Percentiles rank a stretch among this genome's conserved stretches.
Evolutionary conservation across 2,329 filamentous ascomycete genomes (phyloP).

Genomic region (Cercospora zeae-maydis): DNA sequence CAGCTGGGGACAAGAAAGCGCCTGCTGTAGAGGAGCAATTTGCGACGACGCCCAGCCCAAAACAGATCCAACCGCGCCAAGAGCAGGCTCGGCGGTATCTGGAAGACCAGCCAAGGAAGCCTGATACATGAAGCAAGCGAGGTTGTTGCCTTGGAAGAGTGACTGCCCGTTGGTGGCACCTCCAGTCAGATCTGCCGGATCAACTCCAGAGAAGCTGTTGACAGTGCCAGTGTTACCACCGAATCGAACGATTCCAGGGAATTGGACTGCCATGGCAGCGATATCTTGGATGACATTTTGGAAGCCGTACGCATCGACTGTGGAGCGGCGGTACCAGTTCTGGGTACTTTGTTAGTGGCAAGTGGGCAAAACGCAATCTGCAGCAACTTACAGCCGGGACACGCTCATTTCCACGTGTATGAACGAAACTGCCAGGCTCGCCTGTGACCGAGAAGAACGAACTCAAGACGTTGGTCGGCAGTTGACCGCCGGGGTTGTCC

Average conservation of each 20-base stretch:
- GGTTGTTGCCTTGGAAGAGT: too few species aligned
- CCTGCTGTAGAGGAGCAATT: too few species aligned
- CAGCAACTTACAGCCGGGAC: too few species aligned
- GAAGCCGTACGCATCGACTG: neutral
- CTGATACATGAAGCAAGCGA: too few species aligned
- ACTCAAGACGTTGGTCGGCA: conserved; percentile 26
- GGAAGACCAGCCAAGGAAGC: too few species aligned
- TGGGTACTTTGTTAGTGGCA: conserved; percentile 16
- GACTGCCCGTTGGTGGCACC: too few species aligned
- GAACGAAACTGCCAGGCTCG: conserved; percentile 16
- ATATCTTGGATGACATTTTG: conserved; percentile 17
- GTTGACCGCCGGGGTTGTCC: conserved; percentile 24
- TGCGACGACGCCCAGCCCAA: too few species aligned
- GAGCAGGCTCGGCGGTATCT: too few species aligned
- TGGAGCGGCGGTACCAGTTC: conserved; percentile 25
- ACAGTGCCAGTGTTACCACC: conserved; percentile 25
- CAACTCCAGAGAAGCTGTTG: conserved; percentile 24
- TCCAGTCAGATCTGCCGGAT: conserved; percentile 35
- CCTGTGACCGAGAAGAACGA: conserved; percentile 26
- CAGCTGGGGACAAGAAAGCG: too few species aligned
- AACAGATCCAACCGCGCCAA: too few species aligned
- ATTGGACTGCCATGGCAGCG: neutral
- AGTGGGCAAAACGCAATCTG: too few species aligned
- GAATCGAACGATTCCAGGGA: conserved; percentile 17
- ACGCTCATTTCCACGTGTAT: conserved; percentile 23